Evolutionary conservation across 331 rosid genomes (phyloP), one percentile per base, ranked within the genome.

Genomic region (Prunus yedoensis): DNA sequence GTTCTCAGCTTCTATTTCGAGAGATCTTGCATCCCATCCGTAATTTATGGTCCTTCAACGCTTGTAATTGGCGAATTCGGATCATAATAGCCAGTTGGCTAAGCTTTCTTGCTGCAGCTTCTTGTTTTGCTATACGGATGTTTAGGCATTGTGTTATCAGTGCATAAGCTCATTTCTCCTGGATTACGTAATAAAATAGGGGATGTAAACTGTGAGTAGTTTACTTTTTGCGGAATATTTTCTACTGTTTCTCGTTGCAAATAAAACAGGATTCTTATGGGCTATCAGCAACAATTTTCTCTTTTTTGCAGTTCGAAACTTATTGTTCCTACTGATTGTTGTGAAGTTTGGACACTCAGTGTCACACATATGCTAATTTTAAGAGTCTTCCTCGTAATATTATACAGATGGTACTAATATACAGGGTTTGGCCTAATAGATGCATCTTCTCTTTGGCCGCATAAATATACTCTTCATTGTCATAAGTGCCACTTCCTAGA

Each of bases 141-240:
- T 59, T 23, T 70, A 65, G 83, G 68, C 78, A 50, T 71, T 65
- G 18, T 82, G 74, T 79, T 83, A 27, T 51, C 47, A 21, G n/a
- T 81, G 57, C 75, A 72, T 25, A 25, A 53, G 76, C 68, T 53
- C 70, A 66, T 80, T 84, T 87, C 80, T 78, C 75, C 74, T 66
- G 69, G 45, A 32, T 65, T 52, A 66, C 47, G 78, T 70, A 88
- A 90, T 83, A 84, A 88, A 47, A n/a, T 59, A 79, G 85, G 88
- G 82, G 82, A 75, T 74, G 81, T 83, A 76, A 85, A 78, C 87
- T 86, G 68, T 68, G 74, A 76, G 78, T 77, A 27, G 32, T 54
- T 8, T 66, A 73, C 53, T 10, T 80, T 80, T 77, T 41, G 68
- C 54, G 53, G 75, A 77, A 73, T 81, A 75, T 80, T 73, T 79